phyloP scores from a whole-genome alignment of 2,329 filamentous ascomycete genomes.

The Aspergillus intermedius region DNA sequence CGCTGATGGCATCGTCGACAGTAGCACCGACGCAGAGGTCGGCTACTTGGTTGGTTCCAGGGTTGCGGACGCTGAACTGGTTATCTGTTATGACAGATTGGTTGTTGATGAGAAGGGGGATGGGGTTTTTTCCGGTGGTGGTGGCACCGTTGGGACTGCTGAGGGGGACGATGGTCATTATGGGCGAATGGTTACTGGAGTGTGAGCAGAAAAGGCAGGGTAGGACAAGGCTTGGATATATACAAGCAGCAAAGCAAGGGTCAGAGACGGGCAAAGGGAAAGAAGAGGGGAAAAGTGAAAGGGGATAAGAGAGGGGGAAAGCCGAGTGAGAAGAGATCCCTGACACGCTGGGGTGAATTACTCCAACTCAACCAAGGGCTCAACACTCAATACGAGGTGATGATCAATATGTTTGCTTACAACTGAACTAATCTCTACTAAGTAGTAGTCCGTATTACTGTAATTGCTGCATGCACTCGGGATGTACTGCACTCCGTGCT shows the following conservation, averaged over 20 bases:
- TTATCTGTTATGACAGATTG: conserved; percentile 34
- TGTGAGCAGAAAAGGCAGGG: too few species aligned
- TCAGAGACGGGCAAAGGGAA: neutral
- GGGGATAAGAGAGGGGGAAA: neutral
- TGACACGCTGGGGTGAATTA: too few species aligned
- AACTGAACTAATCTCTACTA: too few species aligned
- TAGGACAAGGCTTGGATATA: too few species aligned
- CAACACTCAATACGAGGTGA: too few species aligned
- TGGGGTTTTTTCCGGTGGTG: conserved; percentile 11
- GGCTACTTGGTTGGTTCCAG: conserved; percentile 47
- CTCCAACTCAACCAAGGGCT: too few species aligned
- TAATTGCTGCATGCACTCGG: too few species aligned
- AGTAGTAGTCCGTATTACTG: too few species aligned
- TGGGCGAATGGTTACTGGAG: neutral
- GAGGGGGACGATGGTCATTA: neutral
- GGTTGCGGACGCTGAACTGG: conserved; percentile 49
- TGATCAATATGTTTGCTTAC: too few species aligned
- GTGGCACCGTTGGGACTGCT: neutral
- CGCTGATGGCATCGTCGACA: conserved; percentile 49
- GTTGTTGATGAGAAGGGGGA: conserved; percentile 41
- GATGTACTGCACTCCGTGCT: too few species aligned
- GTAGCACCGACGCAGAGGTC: conserved; percentile 54
- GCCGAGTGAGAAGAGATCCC: too few species aligned
- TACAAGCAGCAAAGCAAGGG: neutral
- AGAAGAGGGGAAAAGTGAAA: neutral